These are phyloP conservation scores for Tremella yokohamensis DNA, from an alignment of 768 basidiomycete species.

Conservation along the genomic window DNA sequence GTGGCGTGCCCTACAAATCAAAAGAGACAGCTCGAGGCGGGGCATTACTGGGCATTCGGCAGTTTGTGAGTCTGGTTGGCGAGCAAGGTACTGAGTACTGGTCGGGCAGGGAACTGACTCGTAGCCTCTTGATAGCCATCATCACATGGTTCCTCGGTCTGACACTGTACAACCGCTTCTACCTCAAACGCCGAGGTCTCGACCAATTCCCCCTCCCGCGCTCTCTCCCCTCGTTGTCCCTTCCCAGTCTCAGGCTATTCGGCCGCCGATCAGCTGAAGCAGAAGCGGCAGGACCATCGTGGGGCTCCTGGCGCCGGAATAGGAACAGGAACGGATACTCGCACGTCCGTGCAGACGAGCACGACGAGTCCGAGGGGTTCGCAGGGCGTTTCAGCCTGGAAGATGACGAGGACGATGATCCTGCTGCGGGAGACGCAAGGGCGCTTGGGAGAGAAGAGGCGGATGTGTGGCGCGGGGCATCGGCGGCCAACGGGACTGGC, in stretches of 20 bases:
- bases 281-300: not conserved
- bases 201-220: conserved; percentile 64
- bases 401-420: conserved; percentile 40
- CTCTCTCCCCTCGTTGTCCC: conserved; percentile 18
- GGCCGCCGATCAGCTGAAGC: not conserved
- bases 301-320: conserved; percentile 31
- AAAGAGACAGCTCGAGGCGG: conserved; percentile 54
- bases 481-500: not conserved
- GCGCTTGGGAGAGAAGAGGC: conserved; percentile 42
- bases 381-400: conserved; percentile 47
- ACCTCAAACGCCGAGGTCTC: conserved; percentile 66
- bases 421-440: conserved; percentile 25
- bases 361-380: conserved; percentile 46
- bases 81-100: conserved; percentile 2
- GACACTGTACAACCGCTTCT: conserved; percentile 72
- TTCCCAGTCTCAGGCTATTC: not conserved
- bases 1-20: conserved; percentile 72
- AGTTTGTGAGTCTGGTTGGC: conserved; percentile 64
- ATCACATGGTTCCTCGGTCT: conserved; percentile 66
- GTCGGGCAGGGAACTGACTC: not conserved
- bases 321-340: conserved; percentile 35
- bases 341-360: conserved; percentile 40
- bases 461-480: conserved; percentile 41
- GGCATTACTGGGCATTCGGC: conserved; percentile 59
- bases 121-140: conserved; percentile 60